phyloP scores from a whole-genome alignment of 164 flowering plant genomes.

The Umbellularia californica region DNA sequence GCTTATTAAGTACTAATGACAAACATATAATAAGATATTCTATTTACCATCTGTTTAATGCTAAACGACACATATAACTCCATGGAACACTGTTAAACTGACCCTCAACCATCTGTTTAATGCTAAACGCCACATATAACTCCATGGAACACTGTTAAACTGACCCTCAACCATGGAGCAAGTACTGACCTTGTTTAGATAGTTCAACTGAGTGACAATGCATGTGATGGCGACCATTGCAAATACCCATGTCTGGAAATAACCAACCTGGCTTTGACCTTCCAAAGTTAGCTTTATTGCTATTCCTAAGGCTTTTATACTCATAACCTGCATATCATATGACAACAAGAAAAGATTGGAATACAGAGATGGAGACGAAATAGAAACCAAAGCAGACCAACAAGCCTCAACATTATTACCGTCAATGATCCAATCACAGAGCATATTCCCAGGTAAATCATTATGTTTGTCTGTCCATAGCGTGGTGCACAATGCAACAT shows the following conservation, averaged over 20 bases:
- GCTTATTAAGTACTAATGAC: too few relatives aligned
- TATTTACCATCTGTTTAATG: too few relatives aligned
- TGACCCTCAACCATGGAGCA: too few relatives aligned
- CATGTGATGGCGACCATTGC: constrained; percentile 54
- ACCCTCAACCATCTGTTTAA: too few relatives aligned
- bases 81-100: too few relatives aligned
- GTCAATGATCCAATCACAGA: constrained; percentile 85
- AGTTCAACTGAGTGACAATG: constrained; percentile 69
- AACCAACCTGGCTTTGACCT: constrained; percentile 63
- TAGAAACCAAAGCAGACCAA: background rate
- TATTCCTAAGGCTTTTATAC: constrained; percentile 85
- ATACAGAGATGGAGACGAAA: background rate
- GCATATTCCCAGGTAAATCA: constrained; percentile 88
- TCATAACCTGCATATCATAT: constrained; percentile 52
- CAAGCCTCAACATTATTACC: constrained; percentile 33
- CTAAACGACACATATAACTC: too few relatives aligned
- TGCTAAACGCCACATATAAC: too few relatives aligned
- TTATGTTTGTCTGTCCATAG: constrained; percentile 79
- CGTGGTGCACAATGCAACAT: constrained; percentile 81
- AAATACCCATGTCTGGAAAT: constrained; percentile 81
- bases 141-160: too few relatives aligned
- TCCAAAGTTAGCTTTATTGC: constrained; percentile 76
- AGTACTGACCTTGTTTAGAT: constrained; percentile 60
- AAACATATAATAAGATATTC: too few relatives aligned
- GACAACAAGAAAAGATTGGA: background rate